A percentile compares a stretch with the other conserved stretches of the same genome.
Conservation (phyloP, 129 eudicot species). For the Helianthus annuus region DNA sequence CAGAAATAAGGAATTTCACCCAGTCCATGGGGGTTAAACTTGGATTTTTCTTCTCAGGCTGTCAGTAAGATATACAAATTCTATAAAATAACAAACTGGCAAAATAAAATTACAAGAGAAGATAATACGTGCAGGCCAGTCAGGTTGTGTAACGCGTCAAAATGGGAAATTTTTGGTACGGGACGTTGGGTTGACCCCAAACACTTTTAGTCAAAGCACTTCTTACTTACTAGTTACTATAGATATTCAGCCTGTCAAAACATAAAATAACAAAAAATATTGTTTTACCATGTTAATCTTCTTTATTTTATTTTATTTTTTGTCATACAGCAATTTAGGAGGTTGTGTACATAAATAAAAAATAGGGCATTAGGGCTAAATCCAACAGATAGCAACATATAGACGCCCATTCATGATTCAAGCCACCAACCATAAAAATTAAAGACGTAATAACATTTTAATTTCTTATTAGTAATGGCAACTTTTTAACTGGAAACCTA, state of each 20-base stretch:
- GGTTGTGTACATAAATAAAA: too few relatives aligned
- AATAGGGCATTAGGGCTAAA: too few relatives aligned
- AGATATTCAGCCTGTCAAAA: not conserved
- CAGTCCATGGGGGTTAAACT: slow-evolving; percentile 96
- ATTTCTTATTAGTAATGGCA: too few relatives aligned
- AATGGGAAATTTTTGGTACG: not conserved
- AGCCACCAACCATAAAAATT: too few relatives aligned
- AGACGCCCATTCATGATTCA: too few relatives aligned
- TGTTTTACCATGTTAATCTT: not conserved
- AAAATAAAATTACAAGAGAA: slow-evolving; percentile 1
- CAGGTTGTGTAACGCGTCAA: not conserved
- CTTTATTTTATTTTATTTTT: not conserved
- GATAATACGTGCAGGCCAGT: not conserved
- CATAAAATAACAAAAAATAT: not conserved
- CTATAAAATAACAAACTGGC: not conserved
- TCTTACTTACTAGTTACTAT: not conserved
- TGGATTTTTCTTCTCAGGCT: slow-evolving; percentile 98
- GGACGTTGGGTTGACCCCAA: not conserved
- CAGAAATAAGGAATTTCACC: slow-evolving; percentile 86
- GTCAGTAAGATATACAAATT: slow-evolving; percentile 24
- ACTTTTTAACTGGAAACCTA: too few relatives aligned
- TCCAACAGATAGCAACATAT: too few relatives aligned
- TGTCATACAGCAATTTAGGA: not conserved
- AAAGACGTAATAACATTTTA: too few relatives aligned
- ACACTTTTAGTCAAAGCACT: not conserved